These are phyloP conservation scores for Pseudogymnoascus sp. DNA, from an alignment of 2,329 filamentous ascomycete species.

Conservation along the genomic window DNA sequence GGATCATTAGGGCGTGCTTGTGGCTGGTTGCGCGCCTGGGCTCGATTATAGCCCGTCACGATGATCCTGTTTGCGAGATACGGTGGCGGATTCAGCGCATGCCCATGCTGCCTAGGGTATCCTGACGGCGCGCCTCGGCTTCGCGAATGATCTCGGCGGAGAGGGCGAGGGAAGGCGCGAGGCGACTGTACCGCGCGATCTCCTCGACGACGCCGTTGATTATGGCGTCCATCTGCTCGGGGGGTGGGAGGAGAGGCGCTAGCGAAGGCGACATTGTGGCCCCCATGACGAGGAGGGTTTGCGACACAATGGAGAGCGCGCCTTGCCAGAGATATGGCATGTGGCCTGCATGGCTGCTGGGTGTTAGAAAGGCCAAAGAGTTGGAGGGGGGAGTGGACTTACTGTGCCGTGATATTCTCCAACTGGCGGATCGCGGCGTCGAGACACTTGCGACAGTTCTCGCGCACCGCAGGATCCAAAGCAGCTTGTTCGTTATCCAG, in stretches of 20 bases:
- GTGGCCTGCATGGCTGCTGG: slow-evolving; percentile 64
- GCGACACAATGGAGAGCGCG: slow-evolving; percentile 73
- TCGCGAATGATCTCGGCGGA: slow-evolving; percentile 77
- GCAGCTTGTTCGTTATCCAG: slow-evolving; percentile 69
- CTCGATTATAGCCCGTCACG: not conserved
- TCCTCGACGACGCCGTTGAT: slow-evolving; percentile 72
- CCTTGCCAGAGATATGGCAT: slow-evolving; percentile 84
- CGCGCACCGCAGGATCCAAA: slow-evolving; percentile 63
- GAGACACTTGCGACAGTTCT: slow-evolving; percentile 73
- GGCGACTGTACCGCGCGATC: slow-evolving; percentile 64
- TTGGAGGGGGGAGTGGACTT: slow-evolving; percentile 31
- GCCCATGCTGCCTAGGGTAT: slow-evolving; percentile 44
- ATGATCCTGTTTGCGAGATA: not conserved
- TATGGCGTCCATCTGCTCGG: slow-evolving; percentile 63
- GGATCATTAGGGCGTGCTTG: no score
- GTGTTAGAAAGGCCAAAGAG: slow-evolving; percentile 14
- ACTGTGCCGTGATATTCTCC: slow-evolving; percentile 72
- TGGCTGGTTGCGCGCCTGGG: no score
- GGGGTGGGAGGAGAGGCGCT: slow-evolving; percentile 47
- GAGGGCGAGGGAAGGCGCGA: slow-evolving; percentile 68
- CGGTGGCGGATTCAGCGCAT: slow-evolving; percentile 14
- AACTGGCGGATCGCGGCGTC: slow-evolving; percentile 74
- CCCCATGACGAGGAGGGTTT: slow-evolving; percentile 76
- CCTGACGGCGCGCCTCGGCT: slow-evolving; percentile 64
- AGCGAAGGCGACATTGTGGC: slow-evolving; percentile 73